Base-by-base conservation (phyloP, 129 eudicot genomes). In the Solidago caesia region DNA sequence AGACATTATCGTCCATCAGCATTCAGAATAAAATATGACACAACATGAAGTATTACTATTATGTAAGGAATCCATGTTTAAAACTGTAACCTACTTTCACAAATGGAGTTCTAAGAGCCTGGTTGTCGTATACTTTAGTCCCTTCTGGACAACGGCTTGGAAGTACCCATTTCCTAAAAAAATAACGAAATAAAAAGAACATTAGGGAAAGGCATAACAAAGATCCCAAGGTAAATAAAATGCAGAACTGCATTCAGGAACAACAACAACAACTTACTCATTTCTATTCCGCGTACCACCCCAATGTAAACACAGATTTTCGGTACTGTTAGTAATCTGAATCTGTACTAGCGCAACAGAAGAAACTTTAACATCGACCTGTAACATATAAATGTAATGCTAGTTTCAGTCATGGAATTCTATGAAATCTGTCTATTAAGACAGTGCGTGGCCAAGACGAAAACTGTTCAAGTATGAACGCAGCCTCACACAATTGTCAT, bases 31-130 rank as follows among this genome's bases (percentile, higher is more conserved):
- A 64, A 5, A 63, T 63, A 53, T 70, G 57, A 52, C 62, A 46
- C 21, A 21, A 47, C 39, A 73, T 57, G 79, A 52, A 73, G 71
- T 59, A 61, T 49, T n/a, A n/a, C n/a, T n/a, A n/a, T 70, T 4
- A 47, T 25, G 53, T 46, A 41, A 27, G 15, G 16, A 52, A 77
- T 6, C 58, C 10, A 53, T 15, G 52, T 46, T 33, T 29, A 43
- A 47, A 58, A 33, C 13, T 14, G 71, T 41, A 80, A 67, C 96
- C 73, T 89, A 87, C 97, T 74, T 84, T 89, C 70, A 76, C 75
- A 42, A 92, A 87, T 26, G 88, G 94, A 61, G 88, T 89, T 87
- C 97, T 84, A 68, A 89, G 96, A 76, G 97, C 97, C 77, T 75
- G 83, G 65, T 91, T 75, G 75, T 89, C 87, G 65, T 84, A 86